Evolutionary conservation across 352 stramenopile species (phyloP).

Genomic region (Globisporangium paroecandrum): DNA sequence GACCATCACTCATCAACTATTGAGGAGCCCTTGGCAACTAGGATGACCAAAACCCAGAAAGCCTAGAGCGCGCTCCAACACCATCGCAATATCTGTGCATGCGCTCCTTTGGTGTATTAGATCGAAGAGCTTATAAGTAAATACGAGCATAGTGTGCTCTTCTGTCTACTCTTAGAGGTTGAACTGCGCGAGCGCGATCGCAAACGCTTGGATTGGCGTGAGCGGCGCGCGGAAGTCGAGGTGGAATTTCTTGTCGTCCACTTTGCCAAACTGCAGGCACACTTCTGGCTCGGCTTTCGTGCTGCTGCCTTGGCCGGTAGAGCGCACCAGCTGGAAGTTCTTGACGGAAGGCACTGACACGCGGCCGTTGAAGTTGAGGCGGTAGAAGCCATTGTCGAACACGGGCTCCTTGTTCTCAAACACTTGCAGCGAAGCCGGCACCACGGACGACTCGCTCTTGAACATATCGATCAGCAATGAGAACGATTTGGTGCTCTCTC

Average conservation of each 20-base stretch:
- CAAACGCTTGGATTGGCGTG: conserved; percentile 73
- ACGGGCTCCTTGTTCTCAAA: conserved; percentile 68
- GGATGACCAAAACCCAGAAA: neutral
- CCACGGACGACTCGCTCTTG: conserved; percentile 16
- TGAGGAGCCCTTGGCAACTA: neutral
- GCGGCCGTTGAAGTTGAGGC: conserved; percentile 78
- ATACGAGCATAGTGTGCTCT: neutral
- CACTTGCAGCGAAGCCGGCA: conserved; percentile 30
- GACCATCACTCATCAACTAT: neutral
- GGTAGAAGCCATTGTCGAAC: conserved; percentile 79
- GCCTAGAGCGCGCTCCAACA: neutral
- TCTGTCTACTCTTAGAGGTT: conserved; percentile 26
- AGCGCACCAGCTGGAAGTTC: conserved; percentile 71
- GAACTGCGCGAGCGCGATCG: conserved; percentile 62
- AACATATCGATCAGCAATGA: conserved; percentile 57
- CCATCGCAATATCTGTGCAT: neutral
- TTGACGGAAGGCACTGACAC: conserved; percentile 75
- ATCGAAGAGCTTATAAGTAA: neutral
- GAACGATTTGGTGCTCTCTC: conserved; percentile 38
- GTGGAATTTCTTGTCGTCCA: conserved; percentile 78
- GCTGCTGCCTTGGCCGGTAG: conserved; percentile 1
- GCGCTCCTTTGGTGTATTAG: neutral
- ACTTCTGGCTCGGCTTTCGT: conserved; percentile 22
- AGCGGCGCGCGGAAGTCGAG: conserved; percentile 72
- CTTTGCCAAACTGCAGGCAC: conserved; percentile 75